phyloP scores from a whole-genome alignment of 1,284 basidiomycete species.

The Amylostereum areolatum region DNA sequence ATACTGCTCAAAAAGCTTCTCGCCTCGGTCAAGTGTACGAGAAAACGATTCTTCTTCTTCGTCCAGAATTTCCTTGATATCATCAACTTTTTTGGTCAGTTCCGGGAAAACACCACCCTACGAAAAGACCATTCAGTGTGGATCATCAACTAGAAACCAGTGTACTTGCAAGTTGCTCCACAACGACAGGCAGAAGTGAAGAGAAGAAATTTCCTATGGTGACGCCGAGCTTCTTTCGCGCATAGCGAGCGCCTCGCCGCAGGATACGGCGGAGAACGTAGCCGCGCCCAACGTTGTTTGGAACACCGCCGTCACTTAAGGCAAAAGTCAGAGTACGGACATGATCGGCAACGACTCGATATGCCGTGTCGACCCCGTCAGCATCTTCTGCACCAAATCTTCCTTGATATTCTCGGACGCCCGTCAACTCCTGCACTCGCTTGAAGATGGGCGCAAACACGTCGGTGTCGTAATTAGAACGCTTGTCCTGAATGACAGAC shows the following conservation, averaged over 20 bases:
- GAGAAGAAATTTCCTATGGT: constrained; percentile 97
- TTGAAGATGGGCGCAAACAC: constrained; percentile 88
- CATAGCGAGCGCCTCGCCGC: constrained; percentile 89
- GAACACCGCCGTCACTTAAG: constrained; percentile 92
- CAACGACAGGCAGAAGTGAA: constrained; percentile 82
- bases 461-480: constrained; percentile 98
- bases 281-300: constrained; percentile 93
- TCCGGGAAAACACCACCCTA: constrained; percentile 92
- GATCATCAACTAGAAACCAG: background rate
- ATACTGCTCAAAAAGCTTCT: constrained; percentile 94
- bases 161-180: constrained; percentile 76
- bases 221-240: constrained; percentile 92
- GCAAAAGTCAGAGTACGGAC: constrained; percentile 95
- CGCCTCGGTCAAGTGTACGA: constrained; percentile 92
- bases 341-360: constrained; percentile 96
- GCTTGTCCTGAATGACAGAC: constrained; percentile 86
- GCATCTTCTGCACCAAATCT: constrained; percentile 90
- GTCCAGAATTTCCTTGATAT: constrained; percentile 93
- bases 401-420: constrained; percentile 83
- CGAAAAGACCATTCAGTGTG: background rate
- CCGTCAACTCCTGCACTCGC: constrained; percentile 86
- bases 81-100: constrained; percentile 76
- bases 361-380: constrained; percentile 96
- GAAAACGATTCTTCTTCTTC: constrained; percentile 98
- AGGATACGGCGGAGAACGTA: constrained; percentile 94